Conservation (phyloP, 495 filamentous ascomycete species). For the Rostrohypoxylon terebratum region DNA sequence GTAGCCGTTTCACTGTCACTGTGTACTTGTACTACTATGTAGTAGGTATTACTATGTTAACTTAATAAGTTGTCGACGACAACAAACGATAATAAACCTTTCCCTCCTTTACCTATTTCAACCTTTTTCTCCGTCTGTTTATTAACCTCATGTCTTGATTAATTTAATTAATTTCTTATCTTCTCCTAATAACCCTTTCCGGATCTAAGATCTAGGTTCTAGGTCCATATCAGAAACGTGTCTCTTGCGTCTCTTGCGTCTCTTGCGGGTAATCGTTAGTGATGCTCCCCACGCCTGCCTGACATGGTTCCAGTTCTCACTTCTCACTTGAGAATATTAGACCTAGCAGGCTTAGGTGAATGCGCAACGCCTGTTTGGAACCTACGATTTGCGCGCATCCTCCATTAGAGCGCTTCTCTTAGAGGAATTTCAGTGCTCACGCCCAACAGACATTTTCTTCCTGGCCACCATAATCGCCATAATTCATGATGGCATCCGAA, state of each 20-base stretch:
- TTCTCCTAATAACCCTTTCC: not conserved
- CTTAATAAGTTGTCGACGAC: not conserved
- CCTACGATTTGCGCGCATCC: not conserved
- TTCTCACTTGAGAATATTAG: slow-evolving; percentile 22
- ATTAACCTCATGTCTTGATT: slow-evolving; percentile 3
- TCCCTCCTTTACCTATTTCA: slow-evolving; percentile 7
- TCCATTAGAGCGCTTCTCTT: not conserved
- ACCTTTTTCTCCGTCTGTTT: not conserved
- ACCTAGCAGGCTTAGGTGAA: slow-evolving; percentile 12
- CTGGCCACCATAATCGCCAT: not conserved
- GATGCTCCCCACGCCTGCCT: slow-evolving; percentile 25
- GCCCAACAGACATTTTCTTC: slow-evolving; percentile 1
- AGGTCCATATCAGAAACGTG: slow-evolving; percentile 32
- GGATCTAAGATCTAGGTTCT: not conserved
- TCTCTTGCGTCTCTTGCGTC: slow-evolving; percentile 37
- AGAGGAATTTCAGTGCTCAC: not conserved
- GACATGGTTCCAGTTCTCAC: slow-evolving; percentile 37
- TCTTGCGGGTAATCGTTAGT: slow-evolving; percentile 32
- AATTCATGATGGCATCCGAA: slow-evolving; percentile 45
- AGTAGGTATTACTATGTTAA: not conserved
- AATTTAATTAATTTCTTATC: slow-evolving; percentile 27
- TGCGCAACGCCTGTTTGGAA: slow-evolving; percentile 25
- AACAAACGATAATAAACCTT: slow-evolving; percentile 15
- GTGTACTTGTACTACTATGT: not conserved
- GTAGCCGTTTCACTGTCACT: not conserved